Evolutionary conservation across 2,329 filamentous ascomycete genomes (phyloP), one percentile per base, ranked within the genome.

Genomic region (Penicillium sp.): DNA sequence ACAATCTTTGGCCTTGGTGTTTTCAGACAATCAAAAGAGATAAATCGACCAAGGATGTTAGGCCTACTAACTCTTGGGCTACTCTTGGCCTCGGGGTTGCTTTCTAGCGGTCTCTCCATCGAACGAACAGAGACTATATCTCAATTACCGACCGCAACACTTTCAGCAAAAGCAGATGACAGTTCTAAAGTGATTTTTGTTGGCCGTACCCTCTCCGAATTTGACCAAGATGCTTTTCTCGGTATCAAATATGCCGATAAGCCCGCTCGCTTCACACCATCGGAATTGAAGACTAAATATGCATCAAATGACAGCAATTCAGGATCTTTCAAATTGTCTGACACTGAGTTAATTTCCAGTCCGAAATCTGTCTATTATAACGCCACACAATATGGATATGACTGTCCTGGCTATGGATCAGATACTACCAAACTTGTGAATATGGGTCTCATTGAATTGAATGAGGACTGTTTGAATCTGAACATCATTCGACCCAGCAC

Each of bases 381-480:
- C 48, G 67, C 66, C 1, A 67, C 66, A 1, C 43, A 62, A n/a
- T 70, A 70, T 45, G 67, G 67, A 11, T 54, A 64, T 23, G 67
- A 70, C n/a, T 69, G 68, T 48, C 68, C 68, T 10, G 66, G 62
- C 2, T 70, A 70, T 47, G 68, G 68, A 19, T 69, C 66, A 1
- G 67, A 70, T 40, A 63, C 65, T 14, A 65, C 58, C 2, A 60
- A 52, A 3, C 33, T 70, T 14, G 59, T 67, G 10, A 47, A 61
- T 4, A 48, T 47, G 36, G 63, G 67, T 1, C 44, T 61, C 13
- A 61, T 66, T 21, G 31, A 47, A 11, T 33, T 67, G 45, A 55
- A 55, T 26, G 67, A 70, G 50, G 59, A 70, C 45, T 70, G 68
- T 37, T 43, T 66, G 21, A 69, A 68, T 51, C 18, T 70, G 29